A percentile compares a stretch with the other conserved stretches of the same genome.
These are phyloP conservation scores for Berberis thunbergii DNA, from an alignment of 164 flowering plant species.

Conservation along the genomic window DNA sequence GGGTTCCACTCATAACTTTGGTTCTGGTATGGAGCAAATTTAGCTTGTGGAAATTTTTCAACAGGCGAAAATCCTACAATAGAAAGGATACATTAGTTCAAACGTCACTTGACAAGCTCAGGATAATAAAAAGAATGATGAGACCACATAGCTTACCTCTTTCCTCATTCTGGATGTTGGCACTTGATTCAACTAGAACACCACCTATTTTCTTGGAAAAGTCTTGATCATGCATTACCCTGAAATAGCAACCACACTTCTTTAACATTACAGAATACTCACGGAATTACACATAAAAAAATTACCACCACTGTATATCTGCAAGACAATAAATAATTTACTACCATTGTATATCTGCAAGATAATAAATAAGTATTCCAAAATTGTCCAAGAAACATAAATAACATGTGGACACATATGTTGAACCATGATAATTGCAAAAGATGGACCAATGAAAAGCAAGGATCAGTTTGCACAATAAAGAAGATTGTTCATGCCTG, in stretches of 20 bases:
- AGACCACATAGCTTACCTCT: constrained; percentile 30
- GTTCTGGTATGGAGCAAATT: constrained; percentile 67
- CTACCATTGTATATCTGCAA: no score
- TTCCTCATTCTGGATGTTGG: constrained; percentile 17
- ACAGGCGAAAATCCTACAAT: constrained; percentile 80
- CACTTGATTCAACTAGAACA: constrained; percentile 59
- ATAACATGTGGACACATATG: no score
- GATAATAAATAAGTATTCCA: no score
- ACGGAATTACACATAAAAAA: neutral
- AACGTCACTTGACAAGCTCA: neutral
- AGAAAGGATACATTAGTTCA: neutral
- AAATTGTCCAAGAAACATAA: no score
- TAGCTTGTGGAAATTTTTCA: constrained; percentile 71
- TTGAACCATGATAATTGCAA: neutral
- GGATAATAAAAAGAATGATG: constrained; percentile 4
- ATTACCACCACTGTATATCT: neutral
- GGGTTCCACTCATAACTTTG: constrained; percentile 80
- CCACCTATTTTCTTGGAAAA: constrained; percentile 66
- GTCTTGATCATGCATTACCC: constrained; percentile 42
- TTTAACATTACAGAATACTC: neutral
- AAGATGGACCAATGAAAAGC: neutral
- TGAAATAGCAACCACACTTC: constrained; percentile 22
- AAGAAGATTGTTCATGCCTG: constrained; percentile 28
- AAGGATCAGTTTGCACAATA: neutral
- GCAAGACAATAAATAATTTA: no score